Base-by-base conservation (phyloP, 441 rosid genomes). In the California macrophylla region DNA sequence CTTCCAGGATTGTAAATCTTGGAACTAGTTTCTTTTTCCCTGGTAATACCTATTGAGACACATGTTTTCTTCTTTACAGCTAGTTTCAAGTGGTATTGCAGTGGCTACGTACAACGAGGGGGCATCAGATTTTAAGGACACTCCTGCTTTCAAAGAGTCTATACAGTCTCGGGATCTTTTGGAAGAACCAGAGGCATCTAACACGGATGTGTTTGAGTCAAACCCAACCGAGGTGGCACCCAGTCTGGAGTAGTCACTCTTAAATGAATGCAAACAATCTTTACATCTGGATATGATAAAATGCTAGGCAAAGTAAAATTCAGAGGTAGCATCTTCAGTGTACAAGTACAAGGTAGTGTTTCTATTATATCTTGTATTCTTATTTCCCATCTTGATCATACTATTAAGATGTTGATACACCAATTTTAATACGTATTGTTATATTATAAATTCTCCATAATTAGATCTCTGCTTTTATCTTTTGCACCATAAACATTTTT, bases 191-290 rank as follows among this genome's bases (percentile, higher is more conserved):
- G 90, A 85, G 10, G 78, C 84, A 70, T 88, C 91, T 0, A 83
- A 71, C 72, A 75, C 92, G 0, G 97, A 93, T 75, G 89, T 91
- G 52, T 89, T 93, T 0, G 98, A 93, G 70, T 88, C 96, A 40
- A 91, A 91, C 69, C 98, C 97, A 13, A 90, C 96, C 6, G 98
- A 93, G 82, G 94, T 87, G 75, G 96, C 97, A 0, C 96, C 96
- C 66, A 85, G 91, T 79, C 84, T 88, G 87, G 93, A 93, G 32
- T 93, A 86, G 80, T 72, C 61, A 12, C 40, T 68, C 67, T 52
- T 20, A 29, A 25, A 45, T 66, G 54, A 45, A 64, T 8, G 74
- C 32, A 68, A 66, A 66, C 25, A 28, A 66, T 24, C 28, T 26
- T 42, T 63, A 10, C 58, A 45, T 64, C 66, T 62, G 50, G 66